phyloP scores from a whole-genome alignment of 75 land plant genomes.

The Selaginella tamariscina region DNA sequence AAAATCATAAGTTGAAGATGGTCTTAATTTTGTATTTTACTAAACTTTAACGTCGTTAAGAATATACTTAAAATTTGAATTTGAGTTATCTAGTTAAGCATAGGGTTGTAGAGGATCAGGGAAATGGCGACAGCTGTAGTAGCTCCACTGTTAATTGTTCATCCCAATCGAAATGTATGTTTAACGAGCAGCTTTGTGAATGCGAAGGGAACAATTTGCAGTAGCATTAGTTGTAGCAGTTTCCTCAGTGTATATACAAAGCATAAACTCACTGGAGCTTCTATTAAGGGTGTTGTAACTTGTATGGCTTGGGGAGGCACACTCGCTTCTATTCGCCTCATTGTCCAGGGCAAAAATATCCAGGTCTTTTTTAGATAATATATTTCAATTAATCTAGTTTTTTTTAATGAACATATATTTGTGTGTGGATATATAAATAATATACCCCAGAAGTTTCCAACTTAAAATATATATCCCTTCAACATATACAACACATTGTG shows the following conservation, averaged over 20 bases:
- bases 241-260: neutral
- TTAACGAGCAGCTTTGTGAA: neutral
- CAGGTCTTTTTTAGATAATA: too few species aligned
- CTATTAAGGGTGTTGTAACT: neutral
- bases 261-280: neutral
- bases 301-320: conserved; percentile 57
- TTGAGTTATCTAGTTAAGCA: too few species aligned
- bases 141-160: neutral
- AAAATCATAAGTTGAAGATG: too few species aligned
- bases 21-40: too few species aligned
- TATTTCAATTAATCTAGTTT: neutral
- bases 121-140: neutral
- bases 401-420: neutral
- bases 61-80: too few species aligned
- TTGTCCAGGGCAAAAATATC: conserved; percentile 70
- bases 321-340: conserved; percentile 64
- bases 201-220: too few species aligned
- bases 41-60: too few species aligned
- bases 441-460: neutral
- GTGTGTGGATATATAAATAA: neutral
- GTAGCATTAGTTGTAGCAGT: too few species aligned
- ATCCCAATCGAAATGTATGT: neutral
- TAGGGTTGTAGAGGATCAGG: too few species aligned
- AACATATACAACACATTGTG: neutral
- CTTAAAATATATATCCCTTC: neutral